phyloP scores from a whole-genome alignment of 257 asterid species.

The Solanum virginianum region DNA sequence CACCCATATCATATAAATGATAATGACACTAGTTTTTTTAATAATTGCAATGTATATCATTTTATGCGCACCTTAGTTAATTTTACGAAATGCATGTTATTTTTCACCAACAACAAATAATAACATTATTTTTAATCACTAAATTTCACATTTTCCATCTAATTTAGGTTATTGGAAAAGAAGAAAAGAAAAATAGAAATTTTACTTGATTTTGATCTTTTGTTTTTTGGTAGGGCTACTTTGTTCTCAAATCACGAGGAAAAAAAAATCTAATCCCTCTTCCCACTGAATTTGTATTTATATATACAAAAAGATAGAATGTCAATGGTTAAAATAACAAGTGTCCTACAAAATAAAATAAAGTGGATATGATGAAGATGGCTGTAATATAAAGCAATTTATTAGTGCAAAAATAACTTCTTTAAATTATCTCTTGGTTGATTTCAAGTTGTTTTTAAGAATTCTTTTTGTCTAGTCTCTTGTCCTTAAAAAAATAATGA shows the following conservation, averaged over 20 bases:
- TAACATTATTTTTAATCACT: background rate
- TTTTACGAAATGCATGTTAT: background rate
- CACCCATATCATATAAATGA: background rate
- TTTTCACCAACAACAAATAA: background rate
- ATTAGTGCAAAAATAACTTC: background rate
- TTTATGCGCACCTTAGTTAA: rapidly evolving
- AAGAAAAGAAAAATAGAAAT: background rate
- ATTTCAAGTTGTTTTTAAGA: background rate
- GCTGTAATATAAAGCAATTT: background rate
- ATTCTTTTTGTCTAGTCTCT: background rate
- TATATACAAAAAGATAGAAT: background rate
- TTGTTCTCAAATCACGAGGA: background rate
- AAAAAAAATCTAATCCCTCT: background rate
- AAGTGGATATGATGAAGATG: background rate
- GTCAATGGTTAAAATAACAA: background rate
- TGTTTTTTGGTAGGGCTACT: background rate
- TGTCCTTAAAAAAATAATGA: background rate
- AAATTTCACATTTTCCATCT: background rate
- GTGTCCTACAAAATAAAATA: background rate
- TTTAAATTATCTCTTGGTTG: background rate
- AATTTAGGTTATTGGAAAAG: background rate
- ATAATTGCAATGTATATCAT: no score
- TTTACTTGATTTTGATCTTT: background rate
- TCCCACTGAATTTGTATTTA: background rate
- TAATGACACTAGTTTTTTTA: background rate